Conservation (phyloP, 805 yeast genomes). For the Starmerella asiatica region DNA sequence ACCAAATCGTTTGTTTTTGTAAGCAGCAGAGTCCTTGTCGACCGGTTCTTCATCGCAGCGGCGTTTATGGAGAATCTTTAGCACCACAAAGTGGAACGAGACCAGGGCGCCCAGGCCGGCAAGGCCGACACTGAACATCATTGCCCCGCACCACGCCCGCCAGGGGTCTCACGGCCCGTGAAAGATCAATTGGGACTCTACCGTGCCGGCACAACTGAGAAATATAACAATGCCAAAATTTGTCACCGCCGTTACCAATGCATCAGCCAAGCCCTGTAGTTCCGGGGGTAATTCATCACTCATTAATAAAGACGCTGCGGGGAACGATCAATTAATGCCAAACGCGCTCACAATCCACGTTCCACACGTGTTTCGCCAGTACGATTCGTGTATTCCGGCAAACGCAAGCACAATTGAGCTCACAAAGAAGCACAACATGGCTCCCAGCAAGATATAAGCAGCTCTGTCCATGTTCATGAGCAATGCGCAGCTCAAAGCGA, state of each 20-base stretch:
- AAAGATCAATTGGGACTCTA: slow-evolving; percentile 34
- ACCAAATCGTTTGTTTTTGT: too few relatives aligned
- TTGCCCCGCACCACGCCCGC: slow-evolving; percentile 42
- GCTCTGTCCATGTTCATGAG: slow-evolving; percentile 38
- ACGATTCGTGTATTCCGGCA: slow-evolving; percentile 44
- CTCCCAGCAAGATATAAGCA: slow-evolving; percentile 36
- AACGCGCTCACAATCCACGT: slow-evolving; percentile 43
- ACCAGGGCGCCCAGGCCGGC: slow-evolving; percentile 36
- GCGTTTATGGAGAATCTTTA: too few relatives aligned
- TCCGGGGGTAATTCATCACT: slow-evolving; percentile 45
- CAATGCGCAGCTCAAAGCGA: slow-evolving; percentile 41
- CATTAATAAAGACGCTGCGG: slow-evolving; percentile 52
- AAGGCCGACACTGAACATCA: slow-evolving; percentile 49
- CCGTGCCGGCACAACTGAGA: slow-evolving; percentile 55
- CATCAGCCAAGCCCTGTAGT: slow-evolving; percentile 68
- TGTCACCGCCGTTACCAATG: slow-evolving; percentile 52
- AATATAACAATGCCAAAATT: slow-evolving; percentile 59
- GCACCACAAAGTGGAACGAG: slow-evolving; percentile 3
- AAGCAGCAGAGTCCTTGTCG: too few relatives aligned
- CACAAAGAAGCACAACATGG: slow-evolving; percentile 41
- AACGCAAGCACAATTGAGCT: slow-evolving; percentile 14
- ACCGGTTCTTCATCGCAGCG: too few relatives aligned
- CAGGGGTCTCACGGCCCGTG: slow-evolving; percentile 24
- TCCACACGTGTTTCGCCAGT: slow-evolving; percentile 45
- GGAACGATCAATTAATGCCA: slow-evolving; percentile 70